A percentile compares a stretch with the other conserved stretches of the same genome.
These are phyloP conservation scores for Ilex asprella DNA, from an alignment of 257 asterid genomes.

Conservation along the genomic window DNA sequence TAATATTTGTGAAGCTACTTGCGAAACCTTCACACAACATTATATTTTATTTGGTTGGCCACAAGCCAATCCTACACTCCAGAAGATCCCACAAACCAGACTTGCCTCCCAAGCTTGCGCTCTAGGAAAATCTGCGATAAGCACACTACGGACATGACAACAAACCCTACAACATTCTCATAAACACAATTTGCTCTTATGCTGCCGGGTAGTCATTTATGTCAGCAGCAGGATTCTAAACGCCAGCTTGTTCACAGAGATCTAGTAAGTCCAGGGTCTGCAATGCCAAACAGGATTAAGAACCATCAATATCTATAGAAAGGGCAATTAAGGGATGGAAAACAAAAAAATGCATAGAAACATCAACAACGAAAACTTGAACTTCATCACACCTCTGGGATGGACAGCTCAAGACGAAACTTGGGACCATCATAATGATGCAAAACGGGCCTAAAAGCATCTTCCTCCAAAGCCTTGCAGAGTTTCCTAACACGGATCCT, in stretches of 20 bases:
- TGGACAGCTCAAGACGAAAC: slow-evolving; percentile 91
- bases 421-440: slow-evolving; percentile 98
- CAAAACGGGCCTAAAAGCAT: slow-evolving; percentile 89
- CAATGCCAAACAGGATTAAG: slow-evolving; percentile 9
- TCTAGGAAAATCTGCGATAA: slow-evolving; percentile 40
- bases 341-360: neutral
- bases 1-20: neutral
- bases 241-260: slow-evolving; percentile 88
- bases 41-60: slow-evolving; percentile 35
- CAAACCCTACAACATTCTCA: slow-evolving; percentile 32
- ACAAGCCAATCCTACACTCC: slow-evolving; percentile 33
- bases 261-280: slow-evolving; percentile 90
- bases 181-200: slow-evolving; percentile 27
- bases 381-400: slow-evolving; percentile 66
- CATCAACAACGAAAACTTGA: slow-evolving; percentile 1
- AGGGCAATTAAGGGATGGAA: neutral
- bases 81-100: slow-evolving; percentile 25
- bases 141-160: slow-evolving; percentile 27
- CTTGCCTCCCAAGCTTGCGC: slow-evolving; percentile 65
- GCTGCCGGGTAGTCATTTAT: slow-evolving; percentile 24
- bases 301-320: slow-evolving; percentile 1
- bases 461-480: slow-evolving; percentile 87
- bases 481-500: slow-evolving; percentile 70
- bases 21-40: neutral
- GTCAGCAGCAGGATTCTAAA: slow-evolving; percentile 20